A percentile compares a stretch with the other conserved stretches of the same genome.
Conservation (phyloP, 306 rosid species). For the Psophocarpus tetragonolobus region DNA sequence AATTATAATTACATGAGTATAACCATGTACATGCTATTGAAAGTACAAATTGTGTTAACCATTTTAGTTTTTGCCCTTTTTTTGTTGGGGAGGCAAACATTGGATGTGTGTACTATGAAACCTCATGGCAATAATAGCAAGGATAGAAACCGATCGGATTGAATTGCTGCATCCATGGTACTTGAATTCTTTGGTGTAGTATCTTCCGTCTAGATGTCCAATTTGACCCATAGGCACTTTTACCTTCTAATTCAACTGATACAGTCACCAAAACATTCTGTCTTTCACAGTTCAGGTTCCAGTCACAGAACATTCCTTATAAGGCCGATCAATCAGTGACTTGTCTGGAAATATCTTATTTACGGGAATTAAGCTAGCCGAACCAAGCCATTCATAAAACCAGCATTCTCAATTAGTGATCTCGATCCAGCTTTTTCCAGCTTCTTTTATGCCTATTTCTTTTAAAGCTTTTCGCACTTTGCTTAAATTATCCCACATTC, state of each 20-base stretch:
- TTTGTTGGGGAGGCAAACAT: conserved; percentile 6
- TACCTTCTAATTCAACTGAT: conserved; percentile 20
- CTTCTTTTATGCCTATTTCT: conserved; percentile 59
- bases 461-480: conserved; percentile 59
- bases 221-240: not conserved
- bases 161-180: conserved; percentile 16
- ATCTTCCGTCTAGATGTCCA: not conserved
- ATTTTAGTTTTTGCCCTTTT: conserved; percentile 7
- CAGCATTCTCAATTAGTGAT: conserved; percentile 51
- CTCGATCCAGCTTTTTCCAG: conserved; percentile 93
- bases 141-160: conserved; percentile 5
- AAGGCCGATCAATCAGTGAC: conserved; percentile 5
- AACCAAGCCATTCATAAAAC: conserved; percentile 25
- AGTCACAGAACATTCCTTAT: not conserved
- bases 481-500: conserved; percentile 77
- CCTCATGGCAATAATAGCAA: conserved; percentile 26
- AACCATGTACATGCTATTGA: conserved; percentile 16
- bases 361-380: conserved; percentile 8
- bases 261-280: conserved; percentile 18
- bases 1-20: not conserved
- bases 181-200: conserved; percentile 10
- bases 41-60: conserved; percentile 19
- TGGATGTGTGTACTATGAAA: conserved; percentile 1
- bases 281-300: conserved; percentile 31
- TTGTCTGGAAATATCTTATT: conserved; percentile 6